These are phyloP conservation scores for Ormosia emarginata DNA, from an alignment of 306 rosid species.

Conservation along the genomic window DNA sequence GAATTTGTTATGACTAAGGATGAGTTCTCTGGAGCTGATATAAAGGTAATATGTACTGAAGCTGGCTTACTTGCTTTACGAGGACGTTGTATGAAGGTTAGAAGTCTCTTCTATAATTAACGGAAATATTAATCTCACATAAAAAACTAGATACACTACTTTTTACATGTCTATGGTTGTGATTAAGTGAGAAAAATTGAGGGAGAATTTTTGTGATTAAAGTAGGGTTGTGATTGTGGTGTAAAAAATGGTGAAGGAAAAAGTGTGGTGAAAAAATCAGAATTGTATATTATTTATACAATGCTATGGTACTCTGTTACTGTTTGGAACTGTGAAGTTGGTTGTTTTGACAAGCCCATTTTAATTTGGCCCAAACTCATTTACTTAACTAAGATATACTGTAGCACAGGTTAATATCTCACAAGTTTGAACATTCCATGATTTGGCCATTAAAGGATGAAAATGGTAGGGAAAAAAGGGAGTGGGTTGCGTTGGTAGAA, in stretches of 20 bases:
- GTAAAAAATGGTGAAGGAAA: no score
- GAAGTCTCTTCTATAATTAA: background rate
- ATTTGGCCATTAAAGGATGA: background rate
- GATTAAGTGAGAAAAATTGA: no score
- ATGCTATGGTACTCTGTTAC: background rate
- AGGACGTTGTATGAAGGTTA: constrained; percentile 97
- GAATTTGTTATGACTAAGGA: constrained; percentile 99
- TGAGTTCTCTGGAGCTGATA: constrained; percentile 98
- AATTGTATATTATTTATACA: no score
- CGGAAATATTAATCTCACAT: no score
- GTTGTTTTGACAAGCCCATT: background rate
- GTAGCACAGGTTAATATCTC: background rate
- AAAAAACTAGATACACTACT: no score
- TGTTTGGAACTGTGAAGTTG: constrained; percentile 1
- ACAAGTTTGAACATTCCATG: background rate
- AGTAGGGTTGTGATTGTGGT: no score
- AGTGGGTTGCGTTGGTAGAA: background rate
- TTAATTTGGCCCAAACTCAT: background rate
- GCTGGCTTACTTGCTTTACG: constrained; percentile 95
- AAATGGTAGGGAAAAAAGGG: background rate
- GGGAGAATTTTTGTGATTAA: no score
- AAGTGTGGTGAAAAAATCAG: no score
- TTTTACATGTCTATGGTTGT: no score
- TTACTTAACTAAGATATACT: background rate
- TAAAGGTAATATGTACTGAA: constrained; percentile 97